These are phyloP conservation scores for Coemansia sp. DNA, from an alignment of 192 early-diverging fungal genomes.

Conservation along the genomic window DNA sequence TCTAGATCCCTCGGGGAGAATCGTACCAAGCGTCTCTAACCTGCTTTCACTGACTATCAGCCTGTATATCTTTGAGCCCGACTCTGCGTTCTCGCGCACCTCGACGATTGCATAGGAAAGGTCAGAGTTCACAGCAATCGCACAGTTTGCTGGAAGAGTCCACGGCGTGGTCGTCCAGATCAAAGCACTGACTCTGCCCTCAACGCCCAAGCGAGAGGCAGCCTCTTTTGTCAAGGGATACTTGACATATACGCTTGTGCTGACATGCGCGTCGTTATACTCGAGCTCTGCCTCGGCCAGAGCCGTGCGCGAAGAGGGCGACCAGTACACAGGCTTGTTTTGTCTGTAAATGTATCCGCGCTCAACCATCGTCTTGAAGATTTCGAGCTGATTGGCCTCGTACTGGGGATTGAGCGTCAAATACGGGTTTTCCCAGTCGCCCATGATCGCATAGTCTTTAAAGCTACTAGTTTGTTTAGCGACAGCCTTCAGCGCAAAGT, in stretches of 20 bases:
- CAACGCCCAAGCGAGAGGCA: slow-evolving; percentile 6
- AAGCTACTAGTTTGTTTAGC: slow-evolving; percentile 59
- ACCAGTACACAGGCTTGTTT: slow-evolving; percentile 81
- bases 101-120: slow-evolving; percentile 57
- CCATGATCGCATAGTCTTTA: slow-evolving; percentile 68
- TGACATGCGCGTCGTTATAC: slow-evolving; percentile 71
- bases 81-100: not conserved
- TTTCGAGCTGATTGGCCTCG: slow-evolving; percentile 65
- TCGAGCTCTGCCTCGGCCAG: slow-evolving; percentile 79
- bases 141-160: slow-evolving; percentile 75
- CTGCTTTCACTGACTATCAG: slow-evolving; percentile 29
- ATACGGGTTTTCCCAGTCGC: slow-evolving; percentile 70
- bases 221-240: slow-evolving; percentile 50
- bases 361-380: slow-evolving; percentile 71
- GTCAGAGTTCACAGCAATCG: slow-evolving; percentile 64
- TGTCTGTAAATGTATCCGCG: slow-evolving; percentile 72
- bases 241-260: slow-evolving; percentile 67
- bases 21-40: slow-evolving; percentile 8
- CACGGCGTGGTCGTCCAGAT: slow-evolving; percentile 84
- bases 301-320: slow-evolving; percentile 75
- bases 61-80: not conserved
- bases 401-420: slow-evolving; percentile 68
- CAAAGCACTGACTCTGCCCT: slow-evolving; percentile 36
- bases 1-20: slow-evolving; percentile 11
- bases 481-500: slow-evolving; percentile 59